Evolutionary conservation across 1,139 yeast genomes (phyloP).

Genomic region (Debaryomyces psychrophilus): DNA sequence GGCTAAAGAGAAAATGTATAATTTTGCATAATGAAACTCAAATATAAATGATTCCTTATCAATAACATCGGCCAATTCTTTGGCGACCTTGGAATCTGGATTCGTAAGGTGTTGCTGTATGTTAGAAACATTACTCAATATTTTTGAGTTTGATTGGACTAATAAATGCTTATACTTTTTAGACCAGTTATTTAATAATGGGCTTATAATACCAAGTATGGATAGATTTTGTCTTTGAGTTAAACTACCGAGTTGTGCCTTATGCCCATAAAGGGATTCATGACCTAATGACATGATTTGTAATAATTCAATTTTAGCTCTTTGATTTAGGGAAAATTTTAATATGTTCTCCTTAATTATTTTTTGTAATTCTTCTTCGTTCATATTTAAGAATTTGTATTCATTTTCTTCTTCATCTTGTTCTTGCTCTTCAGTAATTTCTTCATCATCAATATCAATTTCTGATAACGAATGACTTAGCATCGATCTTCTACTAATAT

Average conservation of each 20-base stretch:
- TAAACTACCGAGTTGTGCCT: slow-evolving; percentile 56
- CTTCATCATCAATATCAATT: slow-evolving; percentile 57
- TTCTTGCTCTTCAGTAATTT: slow-evolving; percentile 34
- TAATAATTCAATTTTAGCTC: slow-evolving; percentile 76
- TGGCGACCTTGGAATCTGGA: slow-evolving; percentile 41
- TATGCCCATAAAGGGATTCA: slow-evolving; percentile 74
- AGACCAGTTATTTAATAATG: slow-evolving; percentile 80
- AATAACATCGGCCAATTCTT: slow-evolving; percentile 45
- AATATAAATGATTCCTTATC: slow-evolving; percentile 75
- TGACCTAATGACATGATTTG: slow-evolving; percentile 83
- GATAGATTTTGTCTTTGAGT: slow-evolving; percentile 71
- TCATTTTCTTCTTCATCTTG: slow-evolving; percentile 37
- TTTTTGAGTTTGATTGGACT: slow-evolving; percentile 44
- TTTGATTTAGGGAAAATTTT: slow-evolving; percentile 62
- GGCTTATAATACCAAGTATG: slow-evolving; percentile 70
- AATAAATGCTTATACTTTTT: slow-evolving; percentile 60
- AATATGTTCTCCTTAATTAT: slow-evolving; percentile 31
- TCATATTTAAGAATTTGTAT: slow-evolving; percentile 35
- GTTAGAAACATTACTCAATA: slow-evolving; percentile 29
- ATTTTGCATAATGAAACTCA: slow-evolving; percentile 81
- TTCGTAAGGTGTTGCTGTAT: slow-evolving; percentile 36
- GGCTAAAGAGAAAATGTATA: slow-evolving; percentile 83
- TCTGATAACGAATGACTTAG: slow-evolving; percentile 68
- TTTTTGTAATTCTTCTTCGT: slow-evolving; percentile 40
- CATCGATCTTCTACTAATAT: slow-evolving; percentile 69